Percentiles rank a stretch among this genome's conserved stretches.
Conservation (phyloP, 768 basidiomycete species). For the Kwoniella shandongensis region DNA sequence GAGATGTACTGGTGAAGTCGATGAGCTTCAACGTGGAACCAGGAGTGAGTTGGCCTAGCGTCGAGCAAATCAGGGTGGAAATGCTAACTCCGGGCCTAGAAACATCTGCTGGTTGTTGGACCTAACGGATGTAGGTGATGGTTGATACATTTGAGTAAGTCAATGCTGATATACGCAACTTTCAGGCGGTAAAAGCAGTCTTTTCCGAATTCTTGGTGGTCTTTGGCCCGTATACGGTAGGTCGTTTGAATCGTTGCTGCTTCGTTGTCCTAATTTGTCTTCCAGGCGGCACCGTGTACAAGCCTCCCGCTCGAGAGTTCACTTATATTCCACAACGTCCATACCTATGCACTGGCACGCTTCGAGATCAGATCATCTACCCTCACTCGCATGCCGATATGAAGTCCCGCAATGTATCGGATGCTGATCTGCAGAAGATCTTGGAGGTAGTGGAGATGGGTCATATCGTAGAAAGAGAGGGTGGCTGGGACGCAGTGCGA, state of each 20-base stretch:
- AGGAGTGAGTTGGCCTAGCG: slow-evolving; percentile 61
- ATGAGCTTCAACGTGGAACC: slow-evolving; percentile 86
- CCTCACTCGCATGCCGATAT: slow-evolving; percentile 81
- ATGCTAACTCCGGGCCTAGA: slow-evolving; percentile 55
- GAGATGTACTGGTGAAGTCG: slow-evolving; percentile 80
- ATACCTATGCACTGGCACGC: slow-evolving; percentile 87
- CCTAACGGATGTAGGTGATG: slow-evolving; percentile 68
- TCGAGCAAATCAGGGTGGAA: background rate
- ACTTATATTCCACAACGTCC: slow-evolving; percentile 94
- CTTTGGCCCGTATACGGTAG: slow-evolving; percentile 84
- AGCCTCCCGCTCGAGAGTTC: slow-evolving; percentile 83
- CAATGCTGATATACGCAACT: too few relatives aligned
- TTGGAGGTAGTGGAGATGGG: slow-evolving; percentile 80
- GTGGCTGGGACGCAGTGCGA: slow-evolving; percentile 86
- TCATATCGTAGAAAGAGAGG: slow-evolving; percentile 82
- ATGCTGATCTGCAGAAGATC: slow-evolving; percentile 70
- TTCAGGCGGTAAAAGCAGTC: slow-evolving; percentile 62
- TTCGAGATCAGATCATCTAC: slow-evolving; percentile 95
- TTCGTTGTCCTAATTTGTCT: background rate
- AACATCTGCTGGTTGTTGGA: slow-evolving; percentile 89
- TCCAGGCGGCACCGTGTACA: slow-evolving; percentile 72
- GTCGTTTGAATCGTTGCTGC: slow-evolving; percentile 30
- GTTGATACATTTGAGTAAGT: background rate
- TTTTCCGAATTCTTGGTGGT: slow-evolving; percentile 94
- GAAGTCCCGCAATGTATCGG: slow-evolving; percentile 73